Evolutionary conservation across 495 filamentous ascomycete species (phyloP), one percentile per base, ranked within the genome.

Genomic region (Xylaria longipes): DNA sequence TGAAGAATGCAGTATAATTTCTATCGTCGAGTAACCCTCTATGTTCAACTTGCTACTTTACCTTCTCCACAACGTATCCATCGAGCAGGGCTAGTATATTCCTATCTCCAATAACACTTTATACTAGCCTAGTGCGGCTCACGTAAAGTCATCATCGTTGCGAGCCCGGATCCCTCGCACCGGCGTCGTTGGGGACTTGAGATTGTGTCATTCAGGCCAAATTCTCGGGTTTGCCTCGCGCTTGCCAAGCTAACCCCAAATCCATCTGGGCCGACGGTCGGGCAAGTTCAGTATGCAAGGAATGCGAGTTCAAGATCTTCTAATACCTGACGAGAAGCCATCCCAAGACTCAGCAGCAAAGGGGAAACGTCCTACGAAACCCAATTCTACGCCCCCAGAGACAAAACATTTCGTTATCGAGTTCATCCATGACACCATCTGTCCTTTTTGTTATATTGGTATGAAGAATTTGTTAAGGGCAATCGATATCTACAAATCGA

Each of bases 371-470:
- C 37, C 48, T 41, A 15, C 52, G 35, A 61, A 52, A 29, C 15
- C 37, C 31, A 57, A 69, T n/a, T 54, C 22, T 45, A 7, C 46
- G 54, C 7, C 69, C 27, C 35, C 69, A 1, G 69, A 74, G 54
- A 79, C 73, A 61, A 74, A 71, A 25, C 72, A 75, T 46, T 83
- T 94, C 82, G 85, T 86, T 43, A 91, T 97, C 80, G 88, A 94
- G 56, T 88, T 97, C 68, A 90, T 93, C 63, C 82, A 83, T 46
- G 94, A 97, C 82, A 91, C 89, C 25, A 85, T 96, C 72, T 97
- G 94, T 79, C 93, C 94, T 9, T 93, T 89, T 88, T 97, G 94
- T 83, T 97, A 94, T 79, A 84, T 97, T 61, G 93, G 92, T 72
- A 90, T 91, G 76, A 89, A 89, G 70, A 89, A 90, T 65, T 87